phyloP scores from a whole-genome alignment of 1,284 basidiomycete species.

The Cryptococcus amylolentus region DNA sequence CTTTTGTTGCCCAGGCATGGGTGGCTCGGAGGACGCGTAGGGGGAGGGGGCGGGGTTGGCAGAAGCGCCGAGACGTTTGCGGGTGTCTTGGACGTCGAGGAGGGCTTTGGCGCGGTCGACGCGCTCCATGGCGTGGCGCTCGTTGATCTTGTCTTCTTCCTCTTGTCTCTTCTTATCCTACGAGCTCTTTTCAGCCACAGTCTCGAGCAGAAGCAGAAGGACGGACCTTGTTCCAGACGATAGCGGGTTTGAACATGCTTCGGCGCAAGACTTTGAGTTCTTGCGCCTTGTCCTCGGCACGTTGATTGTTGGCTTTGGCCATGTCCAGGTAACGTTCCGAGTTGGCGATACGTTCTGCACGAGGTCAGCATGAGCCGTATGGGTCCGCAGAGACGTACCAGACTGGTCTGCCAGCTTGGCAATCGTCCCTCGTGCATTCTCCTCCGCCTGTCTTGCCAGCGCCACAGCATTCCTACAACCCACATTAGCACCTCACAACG shows the following conservation, averaged over 20 bases:
- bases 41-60: slow-evolving; percentile 52
- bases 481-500: background rate
- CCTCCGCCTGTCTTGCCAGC: slow-evolving; percentile 90
- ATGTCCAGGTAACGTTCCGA: slow-evolving; percentile 95
- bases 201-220: background rate
- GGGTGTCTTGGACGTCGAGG: slow-evolving; percentile 79
- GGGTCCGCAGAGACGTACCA: slow-evolving; percentile 56
- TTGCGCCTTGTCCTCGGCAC: slow-evolving; percentile 88
- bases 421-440: slow-evolving; percentile 85
- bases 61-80: slow-evolving; percentile 77
- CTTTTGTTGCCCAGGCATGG: slow-evolving; percentile 34
- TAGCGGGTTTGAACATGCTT: slow-evolving; percentile 86
- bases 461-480: slow-evolving; percentile 74
- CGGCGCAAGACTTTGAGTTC: slow-evolving; percentile 79
- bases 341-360: slow-evolving; percentile 68
- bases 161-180: slow-evolving; percentile 79
- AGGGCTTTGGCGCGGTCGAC: slow-evolving; percentile 78
- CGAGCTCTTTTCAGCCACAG: slow-evolving; percentile 5
- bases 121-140: slow-evolving; percentile 86
- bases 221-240: slow-evolving; percentile 75
- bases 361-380: background rate
- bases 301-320: slow-evolving; percentile 80
- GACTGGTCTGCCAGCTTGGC: slow-evolving; percentile 89
- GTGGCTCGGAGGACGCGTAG: slow-evolving; percentile 10
- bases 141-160: slow-evolving; percentile 80